phyloP scores from a whole-genome alignment of 495 filamentous ascomycete genomes.

The Podospora fimiseda region DNA sequence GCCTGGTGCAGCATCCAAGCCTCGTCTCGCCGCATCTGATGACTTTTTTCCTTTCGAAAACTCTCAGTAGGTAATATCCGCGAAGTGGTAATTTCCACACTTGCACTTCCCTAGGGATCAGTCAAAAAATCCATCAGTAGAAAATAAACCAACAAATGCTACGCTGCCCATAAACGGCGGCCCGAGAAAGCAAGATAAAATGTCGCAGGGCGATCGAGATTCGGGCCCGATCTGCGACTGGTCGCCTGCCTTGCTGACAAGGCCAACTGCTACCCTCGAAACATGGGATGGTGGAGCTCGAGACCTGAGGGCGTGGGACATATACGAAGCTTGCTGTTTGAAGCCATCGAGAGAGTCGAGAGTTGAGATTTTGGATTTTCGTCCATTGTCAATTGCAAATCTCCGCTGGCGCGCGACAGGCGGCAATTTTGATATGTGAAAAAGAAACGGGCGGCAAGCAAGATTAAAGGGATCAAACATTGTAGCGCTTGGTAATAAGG shows the following conservation, averaged over 20 bases:
- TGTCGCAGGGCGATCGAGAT: conserved; percentile 17
- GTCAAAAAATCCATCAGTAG: no score
- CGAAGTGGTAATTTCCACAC: background rate
- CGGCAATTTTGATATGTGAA: conserved; percentile 6
- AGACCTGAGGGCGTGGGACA: conserved; percentile 21
- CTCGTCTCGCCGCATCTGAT: conserved; percentile 10
- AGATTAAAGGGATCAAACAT: conserved; percentile 16
- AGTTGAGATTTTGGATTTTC: background rate
- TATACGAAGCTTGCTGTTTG: no score
- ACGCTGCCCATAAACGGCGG: conserved; percentile 5
- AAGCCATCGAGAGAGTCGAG: conserved; percentile 5
- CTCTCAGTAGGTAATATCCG: background rate
- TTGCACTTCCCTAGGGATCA: background rate
- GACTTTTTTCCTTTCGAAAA: background rate
- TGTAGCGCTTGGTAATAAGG: conserved; percentile 15
- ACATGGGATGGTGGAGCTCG: conserved; percentile 15
- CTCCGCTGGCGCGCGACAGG: conserved; percentile 22
- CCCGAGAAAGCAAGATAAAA: background rate
- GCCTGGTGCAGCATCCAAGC: conserved; percentile 13
- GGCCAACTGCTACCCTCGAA: conserved; percentile 9
- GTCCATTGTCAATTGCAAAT: background rate
- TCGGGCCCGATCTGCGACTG: conserved; percentile 18
- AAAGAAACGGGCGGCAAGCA: conserved; percentile 11
- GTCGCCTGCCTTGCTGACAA: conserved; percentile 10
- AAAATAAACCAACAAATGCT: conserved; percentile 1